A percentile compares a stretch with the other conserved stretches of the same genome.
Conservation (phyloP, 2,329 filamentous ascomycete genomes). For the Plectosphaerella cucumerina region DNA sequence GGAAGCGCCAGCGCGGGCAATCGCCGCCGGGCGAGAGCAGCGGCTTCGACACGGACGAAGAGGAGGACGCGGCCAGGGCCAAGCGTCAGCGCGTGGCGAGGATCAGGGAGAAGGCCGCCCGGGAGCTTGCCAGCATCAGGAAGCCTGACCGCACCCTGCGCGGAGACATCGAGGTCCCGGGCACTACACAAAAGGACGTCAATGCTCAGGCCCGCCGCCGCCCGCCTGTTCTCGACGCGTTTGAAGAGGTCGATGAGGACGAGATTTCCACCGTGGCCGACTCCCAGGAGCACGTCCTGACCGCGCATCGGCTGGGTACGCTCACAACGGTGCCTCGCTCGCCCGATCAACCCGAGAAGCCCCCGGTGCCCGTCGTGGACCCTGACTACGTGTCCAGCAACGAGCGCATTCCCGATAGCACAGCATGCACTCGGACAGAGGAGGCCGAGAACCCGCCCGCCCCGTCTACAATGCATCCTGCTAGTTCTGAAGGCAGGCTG, state of each 20-base stretch:
- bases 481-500: background rate
- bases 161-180: conserved; percentile 3
- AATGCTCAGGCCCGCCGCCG: too few species aligned
- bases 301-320: background rate
- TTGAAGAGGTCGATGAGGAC: background rate
- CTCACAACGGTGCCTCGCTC: background rate
- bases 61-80: conserved; percentile 21
- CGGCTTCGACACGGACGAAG: conserved; percentile 28
- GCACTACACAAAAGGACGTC: conserved; percentile 2
- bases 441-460: background rate
- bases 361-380: background rate
- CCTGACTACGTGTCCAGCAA: conserved; percentile 7
- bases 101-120: conserved; percentile 34
- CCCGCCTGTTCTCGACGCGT: too few species aligned
- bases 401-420: conserved; percentile 9
- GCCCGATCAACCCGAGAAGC: background rate
- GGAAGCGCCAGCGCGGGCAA: conserved; percentile 18
- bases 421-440: background rate
- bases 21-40: conserved; percentile 13
- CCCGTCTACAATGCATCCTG: conserved; percentile 2
- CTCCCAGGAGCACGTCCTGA: conserved; percentile 7
- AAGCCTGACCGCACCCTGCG: conserved; percentile 16
- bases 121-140: conserved; percentile 36
- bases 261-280: conserved; percentile 13
- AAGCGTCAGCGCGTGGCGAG: conserved; percentile 30